phyloP scores from a whole-genome alignment of 352 stramenopile genomes.

The Plasmopara viticola region DNA sequence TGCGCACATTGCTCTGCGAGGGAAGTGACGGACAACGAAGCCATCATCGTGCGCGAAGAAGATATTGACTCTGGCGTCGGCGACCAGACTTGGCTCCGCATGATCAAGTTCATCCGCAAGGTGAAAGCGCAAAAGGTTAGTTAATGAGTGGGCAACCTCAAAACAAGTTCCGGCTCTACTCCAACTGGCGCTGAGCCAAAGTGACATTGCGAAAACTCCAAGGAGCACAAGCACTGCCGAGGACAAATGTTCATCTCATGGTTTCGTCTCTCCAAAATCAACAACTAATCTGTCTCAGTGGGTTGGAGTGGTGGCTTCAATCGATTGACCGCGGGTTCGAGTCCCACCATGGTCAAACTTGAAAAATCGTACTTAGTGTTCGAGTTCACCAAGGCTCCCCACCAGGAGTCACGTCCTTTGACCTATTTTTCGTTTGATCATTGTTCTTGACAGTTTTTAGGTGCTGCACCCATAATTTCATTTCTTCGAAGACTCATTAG shows the following conservation, averaged over 20 bases:
- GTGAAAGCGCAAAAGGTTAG: background rate
- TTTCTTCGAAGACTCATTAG: no score
- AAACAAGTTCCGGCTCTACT: no score
- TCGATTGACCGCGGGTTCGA: background rate
- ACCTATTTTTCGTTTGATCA: no score
- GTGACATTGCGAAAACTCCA: no score
- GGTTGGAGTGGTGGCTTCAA: background rate
- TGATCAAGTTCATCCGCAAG: constrained; percentile 3
- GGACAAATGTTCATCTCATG: no score
- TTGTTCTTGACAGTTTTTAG: no score
- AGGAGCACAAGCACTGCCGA: no score
- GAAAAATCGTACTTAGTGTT: background rate
- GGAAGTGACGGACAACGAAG: background rate
- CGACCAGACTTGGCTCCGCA: background rate
- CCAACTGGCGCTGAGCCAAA: background rate
- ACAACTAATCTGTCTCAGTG: background rate
- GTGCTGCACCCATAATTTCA: no score
- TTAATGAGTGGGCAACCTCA: no score
- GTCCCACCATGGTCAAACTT: background rate
- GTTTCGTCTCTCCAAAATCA: no score
- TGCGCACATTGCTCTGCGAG: background rate
- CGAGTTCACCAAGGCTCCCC: background rate
- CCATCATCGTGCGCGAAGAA: background rate
- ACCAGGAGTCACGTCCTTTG: no score
- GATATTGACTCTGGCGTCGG: background rate